These are phyloP conservation scores for Raddia distichophylla DNA, from an alignment of 176 grass and related monocot species.

Conservation along the genomic window DNA sequence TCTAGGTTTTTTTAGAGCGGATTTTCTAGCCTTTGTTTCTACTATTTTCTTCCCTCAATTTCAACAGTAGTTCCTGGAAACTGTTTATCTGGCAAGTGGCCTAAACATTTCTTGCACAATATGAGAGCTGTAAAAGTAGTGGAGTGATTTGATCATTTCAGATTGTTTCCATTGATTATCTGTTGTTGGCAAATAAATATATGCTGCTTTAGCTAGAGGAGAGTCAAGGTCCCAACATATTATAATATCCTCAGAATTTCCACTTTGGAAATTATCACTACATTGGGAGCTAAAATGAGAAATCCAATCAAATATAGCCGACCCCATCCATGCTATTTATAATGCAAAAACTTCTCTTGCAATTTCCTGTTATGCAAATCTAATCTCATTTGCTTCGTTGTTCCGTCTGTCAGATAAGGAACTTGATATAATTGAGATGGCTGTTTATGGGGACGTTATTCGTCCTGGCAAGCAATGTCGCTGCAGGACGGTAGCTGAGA, in stretches of 20 bases:
- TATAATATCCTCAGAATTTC: not conserved
- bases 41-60: not conserved
- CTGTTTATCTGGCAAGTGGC: not conserved
- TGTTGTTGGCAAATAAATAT: not conserved
- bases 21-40: not conserved
- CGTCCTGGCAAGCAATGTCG: constrained; percentile 88
- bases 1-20: too few species aligned
- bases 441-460: constrained; percentile 81
- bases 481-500: constrained; percentile 82
- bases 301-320: not conserved
- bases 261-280: not conserved
- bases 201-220: not conserved
- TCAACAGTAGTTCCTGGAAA: not conserved
- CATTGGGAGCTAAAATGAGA: not conserved
- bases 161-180: not conserved
- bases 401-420: constrained; percentile 63
- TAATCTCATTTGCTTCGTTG: not conserved
- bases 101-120: not conserved
- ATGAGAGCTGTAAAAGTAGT: not conserved
- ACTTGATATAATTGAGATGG: constrained; percentile 96
- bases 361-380: not conserved
- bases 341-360: not conserved
- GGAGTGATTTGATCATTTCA: not conserved
- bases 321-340: not conserved
- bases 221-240: not conserved